phyloP scores from a whole-genome alignment of 2,329 filamentous ascomycete species.

The Stromatinia cepivora region DNA sequence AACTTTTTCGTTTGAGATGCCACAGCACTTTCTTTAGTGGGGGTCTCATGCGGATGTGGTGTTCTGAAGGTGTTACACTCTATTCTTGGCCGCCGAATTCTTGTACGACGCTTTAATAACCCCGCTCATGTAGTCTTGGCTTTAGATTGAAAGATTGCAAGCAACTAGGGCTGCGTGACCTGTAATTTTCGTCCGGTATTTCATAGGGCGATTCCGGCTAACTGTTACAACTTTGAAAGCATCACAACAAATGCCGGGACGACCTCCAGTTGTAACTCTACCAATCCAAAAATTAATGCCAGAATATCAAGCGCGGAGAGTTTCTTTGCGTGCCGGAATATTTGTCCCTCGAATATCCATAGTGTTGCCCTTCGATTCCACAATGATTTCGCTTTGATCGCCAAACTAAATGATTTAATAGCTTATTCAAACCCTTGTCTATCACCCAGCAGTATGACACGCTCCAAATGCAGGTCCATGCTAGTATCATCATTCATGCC shows the following conservation, averaged over 20 bases:
- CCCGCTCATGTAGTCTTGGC: not conserved
- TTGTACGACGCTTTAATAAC: not conserved
- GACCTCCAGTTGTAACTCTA: not conserved
- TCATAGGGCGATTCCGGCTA: not conserved
- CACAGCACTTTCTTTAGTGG: not conserved
- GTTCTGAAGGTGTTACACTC: not conserved
- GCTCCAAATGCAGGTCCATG: slow-evolving; percentile 7
- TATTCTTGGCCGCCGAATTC: not conserved
- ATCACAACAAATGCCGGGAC: not conserved
- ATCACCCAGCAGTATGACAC: slow-evolving; percentile 9
- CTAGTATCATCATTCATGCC: slow-evolving; percentile 13
- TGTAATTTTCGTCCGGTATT: not conserved
- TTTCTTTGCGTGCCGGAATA: not conserved
- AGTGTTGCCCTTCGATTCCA: not conserved
- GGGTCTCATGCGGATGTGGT: slow-evolving; percentile 2
- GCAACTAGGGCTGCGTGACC: not conserved
- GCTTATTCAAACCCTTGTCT: slow-evolving; percentile 8
- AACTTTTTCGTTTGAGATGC: not conserved
- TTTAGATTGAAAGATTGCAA: slow-evolving; percentile 7
- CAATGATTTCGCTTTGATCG: not conserved
- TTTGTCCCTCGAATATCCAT: not conserved
- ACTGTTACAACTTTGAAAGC: not conserved
- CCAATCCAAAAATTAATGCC: not conserved
- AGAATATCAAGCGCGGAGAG: not conserved
- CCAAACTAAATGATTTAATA: not conserved